phyloP scores from a whole-genome alignment of 2,329 filamentous ascomycete species.

The Aspergillus pseudoglaucus region DNA sequence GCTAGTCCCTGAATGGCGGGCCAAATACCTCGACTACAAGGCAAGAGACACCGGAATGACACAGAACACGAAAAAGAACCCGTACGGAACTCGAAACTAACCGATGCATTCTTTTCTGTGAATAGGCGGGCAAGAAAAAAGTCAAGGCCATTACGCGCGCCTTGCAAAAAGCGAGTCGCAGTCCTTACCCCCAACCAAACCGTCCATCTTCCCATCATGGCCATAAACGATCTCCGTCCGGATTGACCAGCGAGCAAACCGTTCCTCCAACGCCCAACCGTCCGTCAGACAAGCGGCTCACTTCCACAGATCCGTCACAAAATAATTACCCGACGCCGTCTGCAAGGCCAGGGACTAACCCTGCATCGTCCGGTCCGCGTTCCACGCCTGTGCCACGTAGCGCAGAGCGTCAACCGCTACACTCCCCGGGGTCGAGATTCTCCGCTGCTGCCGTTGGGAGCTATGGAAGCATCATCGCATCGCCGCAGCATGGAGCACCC shows the following conservation, averaged over 20 bases:
- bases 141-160: slow-evolving; percentile 75
- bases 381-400: slow-evolving; percentile 33
- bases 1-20: slow-evolving; percentile 87
- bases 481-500: slow-evolving; percentile 41
- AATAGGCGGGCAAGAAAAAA: slow-evolving; percentile 74
- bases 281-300: slow-evolving; percentile 6
- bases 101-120: not conserved
- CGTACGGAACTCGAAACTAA: not conserved
- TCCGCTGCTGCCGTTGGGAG: slow-evolving; percentile 35
- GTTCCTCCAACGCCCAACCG: slow-evolving; percentile 1
- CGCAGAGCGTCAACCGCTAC: slow-evolving; percentile 29
- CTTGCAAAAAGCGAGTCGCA: slow-evolving; percentile 53
- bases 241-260: slow-evolving; percentile 1
- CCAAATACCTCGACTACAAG: slow-evolving; percentile 94
- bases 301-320: not conserved
- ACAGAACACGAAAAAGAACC: no score
- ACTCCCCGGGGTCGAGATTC: slow-evolving; percentile 28
- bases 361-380: slow-evolving; percentile 7
- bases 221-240: not conserved
- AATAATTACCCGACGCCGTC: slow-evolving; percentile 5
- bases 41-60: slow-evolving; percentile 30
- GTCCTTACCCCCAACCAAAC: slow-evolving; percentile 28
- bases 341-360: not conserved
- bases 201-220: slow-evolving; percentile 30
- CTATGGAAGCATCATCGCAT: slow-evolving; percentile 60